Base-by-base conservation (phyloP, 768 basidiomycete genomes). In the Dentipellis sp. region DNA sequence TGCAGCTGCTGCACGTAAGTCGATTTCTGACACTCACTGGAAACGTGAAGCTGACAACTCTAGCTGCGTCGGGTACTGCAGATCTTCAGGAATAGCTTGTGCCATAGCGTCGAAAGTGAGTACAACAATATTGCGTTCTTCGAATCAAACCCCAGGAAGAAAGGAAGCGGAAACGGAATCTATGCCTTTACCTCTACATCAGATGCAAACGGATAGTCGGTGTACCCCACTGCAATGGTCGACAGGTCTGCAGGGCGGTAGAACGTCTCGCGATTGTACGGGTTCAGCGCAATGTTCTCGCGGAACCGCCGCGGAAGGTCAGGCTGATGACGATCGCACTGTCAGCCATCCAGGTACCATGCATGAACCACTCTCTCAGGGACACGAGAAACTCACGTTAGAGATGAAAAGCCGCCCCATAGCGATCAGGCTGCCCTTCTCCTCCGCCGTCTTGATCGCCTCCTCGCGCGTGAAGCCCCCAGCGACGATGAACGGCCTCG, bases 371-470 rank as follows among this genome's bases (percentile, higher is more conserved):
- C 12, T 49, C 17, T 4, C 12, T 49, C 4, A 6, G 29, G 6
- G 29, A 29, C 29, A 29, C 29, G 22, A 23, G 14, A 49, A 4
- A 52, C 59, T 39, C 38, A 75, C 74, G 52, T 66, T 66, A 17
- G 63, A 55, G 21, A 68, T 59, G 58, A 62, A 68, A 37, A 53
- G 48, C 10, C 66, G 56, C 3, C 66, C 67, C 38, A 68, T 65
- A 3, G 60, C 66, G 21, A 66, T 55, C 8, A 65, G 55, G 19
- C 61, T 42, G 11, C 54, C 62, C 1, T 54, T 59, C 47, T 57
- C 52, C 23, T 63, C 62, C 3, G 61, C 63, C n/a, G 22, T 47
- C 23, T 54, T 35, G 9, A 58, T 17, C 3, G 64, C 67, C 2
- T 29, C 52, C 53, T 59, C 59, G 21, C 61, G 56, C 0, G 54